These are phyloP conservation scores for Rhodamnia argentea DNA, from an alignment of 345 rosid species.

Conservation along the genomic window DNA sequence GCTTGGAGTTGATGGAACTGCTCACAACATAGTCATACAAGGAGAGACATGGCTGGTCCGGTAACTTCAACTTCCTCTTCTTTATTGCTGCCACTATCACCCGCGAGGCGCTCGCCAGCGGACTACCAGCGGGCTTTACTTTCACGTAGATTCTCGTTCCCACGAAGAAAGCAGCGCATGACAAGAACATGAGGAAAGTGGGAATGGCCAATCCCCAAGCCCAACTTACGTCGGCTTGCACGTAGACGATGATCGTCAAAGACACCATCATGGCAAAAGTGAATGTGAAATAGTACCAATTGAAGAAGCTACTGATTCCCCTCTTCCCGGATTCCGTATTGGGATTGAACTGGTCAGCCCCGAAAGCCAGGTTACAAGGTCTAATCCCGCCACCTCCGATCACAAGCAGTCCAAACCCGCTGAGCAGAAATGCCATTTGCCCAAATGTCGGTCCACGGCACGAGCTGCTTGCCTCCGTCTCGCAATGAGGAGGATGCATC, in stretches of 20 bases:
- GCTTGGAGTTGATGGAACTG: slow-evolving; percentile 21
- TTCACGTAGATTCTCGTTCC: slow-evolving; percentile 30
- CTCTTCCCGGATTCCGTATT: slow-evolving; percentile 26
- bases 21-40: slow-evolving; percentile 21
- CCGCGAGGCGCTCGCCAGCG: slow-evolving; percentile 13
- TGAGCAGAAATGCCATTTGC: slow-evolving; percentile 26
- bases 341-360: slow-evolving; percentile 52
- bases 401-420: slow-evolving; percentile 19
- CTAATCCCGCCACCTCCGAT: slow-evolving; percentile 41
- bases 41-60: slow-evolving; percentile 27
- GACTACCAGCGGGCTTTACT: slow-evolving; percentile 34
- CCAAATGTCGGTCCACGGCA: slow-evolving; percentile 16
- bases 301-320: slow-evolving; percentile 44
- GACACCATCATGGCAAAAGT: slow-evolving; percentile 36
- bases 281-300: slow-evolving; percentile 45
- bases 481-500: slow-evolving; percentile 29
- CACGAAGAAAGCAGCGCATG: slow-evolving; percentile 22
- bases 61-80: slow-evolving; percentile 37
- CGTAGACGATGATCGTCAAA: slow-evolving; percentile 30
- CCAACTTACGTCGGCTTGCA: slow-evolving; percentile 55
- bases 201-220: slow-evolving; percentile 43
- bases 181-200: slow-evolving; percentile 28
- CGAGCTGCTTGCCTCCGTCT: not conserved
- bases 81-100: slow-evolving; percentile 41
- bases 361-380: slow-evolving; percentile 46